A percentile compares a stretch with the other conserved stretches of the same genome.
These are phyloP conservation scores for Aspergillus felis DNA, from an alignment of 2,329 filamentous ascomycete species.

Conservation along the genomic window DNA sequence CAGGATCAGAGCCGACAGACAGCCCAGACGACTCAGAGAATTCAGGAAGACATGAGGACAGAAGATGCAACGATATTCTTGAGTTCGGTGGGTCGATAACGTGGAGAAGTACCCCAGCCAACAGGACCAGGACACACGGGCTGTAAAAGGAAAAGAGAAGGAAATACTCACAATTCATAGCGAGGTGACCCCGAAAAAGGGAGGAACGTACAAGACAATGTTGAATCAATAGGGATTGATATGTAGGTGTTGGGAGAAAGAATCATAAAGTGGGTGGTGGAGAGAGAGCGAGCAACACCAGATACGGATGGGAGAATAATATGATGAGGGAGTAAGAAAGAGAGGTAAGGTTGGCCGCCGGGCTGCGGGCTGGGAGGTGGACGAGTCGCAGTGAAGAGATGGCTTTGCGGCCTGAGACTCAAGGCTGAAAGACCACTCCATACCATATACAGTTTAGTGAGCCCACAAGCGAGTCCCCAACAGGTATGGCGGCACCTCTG, in stretches of 20 bases:
- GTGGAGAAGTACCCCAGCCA: conserved; percentile 38
- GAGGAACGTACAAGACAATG: conserved; percentile 16
- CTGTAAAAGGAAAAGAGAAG: conserved; percentile 29
- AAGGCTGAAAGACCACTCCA: conserved; percentile 20
- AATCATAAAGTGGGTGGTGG: conserved; percentile 18
- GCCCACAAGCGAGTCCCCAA: conserved; percentile 21
- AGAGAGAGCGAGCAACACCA: conserved; percentile 29
- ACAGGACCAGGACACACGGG: conserved; percentile 30
- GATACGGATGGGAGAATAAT: conserved; percentile 23
- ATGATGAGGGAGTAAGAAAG: conserved; percentile 35
- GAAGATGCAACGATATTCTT: conserved; percentile 20
- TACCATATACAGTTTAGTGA: conserved; percentile 12
- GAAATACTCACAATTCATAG: conserved; percentile 58
- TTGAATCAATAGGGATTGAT: conserved; percentile 13
- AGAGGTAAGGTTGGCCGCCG: conserved; percentile 28
- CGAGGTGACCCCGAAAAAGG: conserved; percentile 46
- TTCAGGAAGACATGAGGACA: conserved; percentile 14
- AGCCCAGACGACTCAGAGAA: conserved; percentile 12
- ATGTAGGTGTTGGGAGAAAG: conserved; percentile 17
- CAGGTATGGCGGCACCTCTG: conserved; percentile 15
- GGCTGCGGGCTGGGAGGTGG: conserved; percentile 14
- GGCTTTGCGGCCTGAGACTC: conserved; percentile 22
- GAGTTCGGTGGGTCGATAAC: conserved; percentile 37
- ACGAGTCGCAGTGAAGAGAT: conserved; percentile 27
- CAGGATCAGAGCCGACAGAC: conserved; percentile 15